These are phyloP conservation scores for Euphorbia celastroides DNA, from an alignment of 441 rosid species.

Conservation along the genomic window DNA sequence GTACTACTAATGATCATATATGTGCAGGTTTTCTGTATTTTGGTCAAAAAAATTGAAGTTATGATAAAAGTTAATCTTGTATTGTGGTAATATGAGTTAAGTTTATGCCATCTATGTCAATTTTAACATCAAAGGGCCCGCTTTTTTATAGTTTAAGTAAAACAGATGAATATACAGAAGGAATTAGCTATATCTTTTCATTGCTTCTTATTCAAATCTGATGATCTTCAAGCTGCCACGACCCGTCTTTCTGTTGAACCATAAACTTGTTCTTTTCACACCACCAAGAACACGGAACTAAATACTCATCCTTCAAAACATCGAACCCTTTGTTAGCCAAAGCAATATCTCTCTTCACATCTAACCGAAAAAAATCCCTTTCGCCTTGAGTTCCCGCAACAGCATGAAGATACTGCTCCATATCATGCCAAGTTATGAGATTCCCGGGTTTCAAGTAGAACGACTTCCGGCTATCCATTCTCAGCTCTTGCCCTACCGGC, in stretches of 20 bases:
- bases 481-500: conserved; percentile 39
- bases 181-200: not conserved
- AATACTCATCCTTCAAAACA: conserved; percentile 30
- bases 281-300: conserved; percentile 49
- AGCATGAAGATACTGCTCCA: conserved; percentile 54
- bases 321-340: conserved; percentile 35
- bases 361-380: conserved; percentile 31
- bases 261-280: conserved; percentile 34
- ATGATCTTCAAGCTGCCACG: conserved; percentile 22
- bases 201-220: not conserved
- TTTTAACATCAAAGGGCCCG: too few relatives aligned
- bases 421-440: conserved; percentile 33
- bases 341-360: conserved; percentile 30
- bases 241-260: conserved; percentile 37
- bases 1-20: too few relatives aligned
- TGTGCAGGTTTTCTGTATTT: too few relatives aligned
- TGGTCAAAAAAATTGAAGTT: too few relatives aligned
- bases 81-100: not conserved
- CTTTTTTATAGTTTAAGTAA: not conserved
- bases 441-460: conserved; percentile 37
- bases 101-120: not conserved
- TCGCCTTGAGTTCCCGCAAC: conserved; percentile 49
- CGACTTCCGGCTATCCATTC: conserved; percentile 39
- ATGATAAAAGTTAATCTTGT: too few relatives aligned
- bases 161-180: not conserved